These are phyloP conservation scores for Flaveria ramosissima DNA, from an alignment of 129 eudicot genomes.

Conservation along the genomic window DNA sequence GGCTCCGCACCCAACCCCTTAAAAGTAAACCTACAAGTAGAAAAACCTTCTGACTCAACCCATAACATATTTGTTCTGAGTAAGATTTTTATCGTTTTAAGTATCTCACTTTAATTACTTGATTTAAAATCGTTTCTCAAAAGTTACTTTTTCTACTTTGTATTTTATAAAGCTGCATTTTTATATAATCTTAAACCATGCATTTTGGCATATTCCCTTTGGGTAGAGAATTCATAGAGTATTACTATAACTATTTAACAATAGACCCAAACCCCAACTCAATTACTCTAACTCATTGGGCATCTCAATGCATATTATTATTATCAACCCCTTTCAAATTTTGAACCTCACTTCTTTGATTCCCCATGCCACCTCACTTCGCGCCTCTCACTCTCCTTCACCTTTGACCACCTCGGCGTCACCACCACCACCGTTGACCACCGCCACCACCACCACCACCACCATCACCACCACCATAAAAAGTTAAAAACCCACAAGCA, in stretches of 20 bases:
- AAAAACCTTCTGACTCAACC: too few relatives aligned
- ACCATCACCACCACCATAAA: background rate
- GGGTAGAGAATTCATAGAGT: background rate
- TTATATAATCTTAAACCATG: background rate
- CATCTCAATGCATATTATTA: slow-evolving; percentile 33
- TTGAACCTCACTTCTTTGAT: slow-evolving; percentile 42
- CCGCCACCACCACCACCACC: slow-evolving; percentile 23
- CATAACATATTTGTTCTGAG: too few relatives aligned
- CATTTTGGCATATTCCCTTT: slow-evolving; percentile 22
- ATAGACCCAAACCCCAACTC: slow-evolving; percentile 48
- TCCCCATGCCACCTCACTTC: slow-evolving; percentile 50
- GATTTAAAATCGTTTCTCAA: too few relatives aligned
- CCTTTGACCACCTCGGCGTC: slow-evolving; percentile 83
- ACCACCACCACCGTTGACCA: slow-evolving; percentile 60
- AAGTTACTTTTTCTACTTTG: too few relatives aligned
- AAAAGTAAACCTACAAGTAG: too few relatives aligned
- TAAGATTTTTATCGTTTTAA: too few relatives aligned
- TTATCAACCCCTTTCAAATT: slow-evolving; percentile 50
- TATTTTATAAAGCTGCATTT: background rate
- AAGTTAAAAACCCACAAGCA: slow-evolving; percentile 13
- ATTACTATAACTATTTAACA: slow-evolving; percentile 5
- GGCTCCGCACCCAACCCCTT: too few relatives aligned
- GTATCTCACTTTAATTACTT: too few relatives aligned
- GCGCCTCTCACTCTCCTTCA: slow-evolving; percentile 43
- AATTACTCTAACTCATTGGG: slow-evolving; percentile 39